Percentiles rank a stretch among this genome's conserved stretches.
These are phyloP conservation scores for Pseudocercospora fuligena DNA, from an alignment of 2,329 filamentous ascomycete species.

Conservation along the genomic window DNA sequence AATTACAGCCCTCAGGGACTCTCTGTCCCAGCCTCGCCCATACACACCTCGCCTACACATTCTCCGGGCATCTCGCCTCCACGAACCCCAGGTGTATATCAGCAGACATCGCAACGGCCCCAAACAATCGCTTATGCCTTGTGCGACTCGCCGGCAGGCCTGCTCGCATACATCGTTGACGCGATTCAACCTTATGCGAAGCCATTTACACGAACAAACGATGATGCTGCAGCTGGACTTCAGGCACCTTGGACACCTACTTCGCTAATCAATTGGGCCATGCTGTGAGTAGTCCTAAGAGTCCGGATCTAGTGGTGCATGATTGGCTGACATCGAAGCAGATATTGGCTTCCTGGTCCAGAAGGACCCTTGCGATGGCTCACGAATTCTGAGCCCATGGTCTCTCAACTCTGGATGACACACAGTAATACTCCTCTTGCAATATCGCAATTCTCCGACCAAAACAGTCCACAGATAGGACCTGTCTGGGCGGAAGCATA, in stretches of 20 bases:
- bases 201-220: not conserved
- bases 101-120: conserved; percentile 42
- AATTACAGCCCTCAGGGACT: conserved; percentile 25
- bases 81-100: conserved; percentile 23
- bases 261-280: conserved; percentile 65
- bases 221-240: not conserved
- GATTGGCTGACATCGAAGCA: not conserved
- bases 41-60: not conserved
- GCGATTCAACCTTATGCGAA: conserved; percentile 27
- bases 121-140: conserved; percentile 65
- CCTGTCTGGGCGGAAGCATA: conserved; percentile 47
- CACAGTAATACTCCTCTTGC: conserved; percentile 45
- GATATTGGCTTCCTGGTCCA: conserved; percentile 67
- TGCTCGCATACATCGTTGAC: conserved; percentile 59
- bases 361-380: conserved; percentile 63
- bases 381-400: conserved; percentile 38
- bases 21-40: conserved; percentile 10
- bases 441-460: conserved; percentile 45
- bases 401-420: conserved; percentile 34
- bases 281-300: conserved; percentile 46
- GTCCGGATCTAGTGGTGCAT: not conserved
- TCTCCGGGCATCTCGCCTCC: conserved; percentile 23
- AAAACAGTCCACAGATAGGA: conserved; percentile 19
- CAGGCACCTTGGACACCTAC: conserved; percentile 42
- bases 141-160: conserved; percentile 65